Base-by-base conservation (phyloP, 2,329 filamentous ascomycete genomes). In the Dryadomyces quercivorus region DNA sequence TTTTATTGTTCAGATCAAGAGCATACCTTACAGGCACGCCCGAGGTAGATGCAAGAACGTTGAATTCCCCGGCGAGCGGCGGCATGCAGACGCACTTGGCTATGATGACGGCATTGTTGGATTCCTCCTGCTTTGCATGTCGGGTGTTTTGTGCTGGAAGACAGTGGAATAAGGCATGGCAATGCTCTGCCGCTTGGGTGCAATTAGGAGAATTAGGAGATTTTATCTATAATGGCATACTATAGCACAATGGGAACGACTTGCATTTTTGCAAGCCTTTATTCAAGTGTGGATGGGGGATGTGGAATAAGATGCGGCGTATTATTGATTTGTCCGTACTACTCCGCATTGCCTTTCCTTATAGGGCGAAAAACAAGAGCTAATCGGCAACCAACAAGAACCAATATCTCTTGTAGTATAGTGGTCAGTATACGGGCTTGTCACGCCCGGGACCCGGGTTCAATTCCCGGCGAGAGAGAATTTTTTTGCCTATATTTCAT, bases 381-480 rank as follows among this genome's bases (percentile, higher is more conserved):
- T 48, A 10, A 34, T 9, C 12, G 12, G 38, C 38, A 44, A 44
- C 50, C 53, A 15, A n/a, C n/a, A 34, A 53, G 18, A 34, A 50
- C 15, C n/a, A 0, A 20, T 8, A 45, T 58, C 57, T 58, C 53
- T 53, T 55, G 55, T 58, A 58, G 57, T 58, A 58, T 59, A 59
- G 55, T 59, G 56, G 56, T 56, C 54, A 59, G 56, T 59, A 59
- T 59, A 59, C 55, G 53, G 53, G 53, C 55, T 59, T 59, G 57
- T 52, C 51, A 52, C 51, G 51, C 51, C 51, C 51, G 51, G 51
- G 51, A 52, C 51, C 51, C 51, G 51, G 51, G 51, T 52, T 52
- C 51, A 52, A 52, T 52, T 52, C 51, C 51, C 51, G 51, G 51
- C 51, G 22, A 52, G 51, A 52, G 51, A 52, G 51, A 51, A 22